Conservation (phyloP, 164 flowering plant species). For the Cinnamomum chago region DNA sequence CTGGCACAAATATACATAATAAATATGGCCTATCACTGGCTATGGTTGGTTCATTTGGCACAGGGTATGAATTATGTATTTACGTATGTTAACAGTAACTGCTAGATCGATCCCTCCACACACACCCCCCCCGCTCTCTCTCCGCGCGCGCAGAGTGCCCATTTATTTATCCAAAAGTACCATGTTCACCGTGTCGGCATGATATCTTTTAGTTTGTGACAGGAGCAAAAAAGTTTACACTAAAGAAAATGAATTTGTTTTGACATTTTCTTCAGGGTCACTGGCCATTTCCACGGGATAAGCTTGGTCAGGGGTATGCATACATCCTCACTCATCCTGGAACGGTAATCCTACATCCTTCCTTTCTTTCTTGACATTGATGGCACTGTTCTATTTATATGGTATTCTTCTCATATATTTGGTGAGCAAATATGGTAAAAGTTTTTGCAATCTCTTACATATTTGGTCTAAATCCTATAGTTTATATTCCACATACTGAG, state of each 20-base stretch:
- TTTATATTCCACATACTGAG: neutral
- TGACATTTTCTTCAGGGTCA: conserved; percentile 37
- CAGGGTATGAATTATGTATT: no score
- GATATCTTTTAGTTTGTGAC: neutral
- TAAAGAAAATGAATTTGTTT: conserved; percentile 4
- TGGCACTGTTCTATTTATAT: neutral
- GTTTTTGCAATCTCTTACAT: neutral
- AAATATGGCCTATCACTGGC: no score
- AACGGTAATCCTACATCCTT: conserved; percentile 29
- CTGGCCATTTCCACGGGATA: conserved; percentile 69
- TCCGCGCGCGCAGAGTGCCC: neutral
- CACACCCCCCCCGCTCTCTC: neutral
- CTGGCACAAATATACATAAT: no score
- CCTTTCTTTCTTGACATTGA: neutral
- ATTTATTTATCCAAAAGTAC: neutral
- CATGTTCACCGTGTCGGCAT: neutral
- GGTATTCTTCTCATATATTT: neutral
- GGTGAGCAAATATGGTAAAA: neutral
- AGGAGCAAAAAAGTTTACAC: neutral
- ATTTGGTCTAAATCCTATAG: neutral
- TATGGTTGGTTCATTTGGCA: no score
- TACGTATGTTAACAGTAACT: no score
- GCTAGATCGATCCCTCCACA: no score
- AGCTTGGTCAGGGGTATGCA: conserved; percentile 59
- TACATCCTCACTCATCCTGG: conserved; percentile 69